phyloP scores from a whole-genome alignment of 345 rosid genomes.

The Eucalyptus pauciflora region DNA sequence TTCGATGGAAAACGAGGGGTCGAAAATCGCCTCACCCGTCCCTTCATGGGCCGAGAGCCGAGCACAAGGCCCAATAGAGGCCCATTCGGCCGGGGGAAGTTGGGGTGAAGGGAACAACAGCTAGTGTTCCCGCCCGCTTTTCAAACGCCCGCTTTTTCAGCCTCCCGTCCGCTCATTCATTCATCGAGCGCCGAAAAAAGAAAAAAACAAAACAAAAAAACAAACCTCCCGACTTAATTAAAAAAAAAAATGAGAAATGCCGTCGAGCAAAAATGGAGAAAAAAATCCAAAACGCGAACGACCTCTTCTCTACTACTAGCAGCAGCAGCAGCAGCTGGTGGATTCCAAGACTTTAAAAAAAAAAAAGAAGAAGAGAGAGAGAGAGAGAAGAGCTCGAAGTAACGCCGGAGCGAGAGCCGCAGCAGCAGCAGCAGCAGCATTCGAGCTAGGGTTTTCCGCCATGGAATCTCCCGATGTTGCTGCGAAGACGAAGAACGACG shows the following conservation, averaged over 20 bases:
- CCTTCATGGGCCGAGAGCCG: neutral
- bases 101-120: neutral
- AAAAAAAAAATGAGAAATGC: neutral
- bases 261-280: neutral
- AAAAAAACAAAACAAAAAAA: neutral
- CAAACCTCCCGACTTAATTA: neutral
- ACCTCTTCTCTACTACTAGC: neutral
- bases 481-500: neutral
- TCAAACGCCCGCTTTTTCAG: neutral
- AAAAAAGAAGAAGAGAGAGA: fast-evolving
- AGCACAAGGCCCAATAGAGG: neutral
- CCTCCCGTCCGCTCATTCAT: neutral
- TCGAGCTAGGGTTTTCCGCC: neutral
- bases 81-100: neutral
- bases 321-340: neutral
- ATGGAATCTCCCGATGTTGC: slow-evolving; percentile 13
- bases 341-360: neutral
- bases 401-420: neutral
- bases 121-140: neutral
- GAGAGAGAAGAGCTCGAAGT: neutral
- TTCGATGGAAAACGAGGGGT: neutral
- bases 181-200: neutral
- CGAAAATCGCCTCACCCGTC: neutral
- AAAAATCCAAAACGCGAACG: neutral
- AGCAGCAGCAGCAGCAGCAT: neutral